Evolutionary conservation across 1,284 basidiomycete species (phyloP).

Genomic region (Ceratobasidium papillatum): DNA sequence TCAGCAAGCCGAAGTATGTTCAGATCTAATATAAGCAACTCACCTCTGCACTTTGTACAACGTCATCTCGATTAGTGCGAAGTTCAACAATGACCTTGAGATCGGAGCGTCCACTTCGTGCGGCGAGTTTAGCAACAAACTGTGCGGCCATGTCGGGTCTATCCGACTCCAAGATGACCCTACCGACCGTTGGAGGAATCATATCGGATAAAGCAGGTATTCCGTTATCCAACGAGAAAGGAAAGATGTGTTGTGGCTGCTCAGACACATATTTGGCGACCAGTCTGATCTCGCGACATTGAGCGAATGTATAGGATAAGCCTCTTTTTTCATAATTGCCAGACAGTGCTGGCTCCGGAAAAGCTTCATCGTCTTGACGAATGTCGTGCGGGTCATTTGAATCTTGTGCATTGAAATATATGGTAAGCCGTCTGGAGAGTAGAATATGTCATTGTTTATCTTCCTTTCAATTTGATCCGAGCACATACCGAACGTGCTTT

Average conservation of each 20-base stretch:
- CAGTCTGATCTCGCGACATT: background rate
- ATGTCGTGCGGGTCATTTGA: background rate
- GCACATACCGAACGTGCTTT: conserved; percentile 19
- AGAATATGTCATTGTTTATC: background rate
- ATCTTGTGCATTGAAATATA: conserved; percentile 21
- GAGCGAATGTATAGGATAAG: background rate
- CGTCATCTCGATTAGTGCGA: background rate
- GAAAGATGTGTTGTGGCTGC: background rate
- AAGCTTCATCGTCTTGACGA: background rate
- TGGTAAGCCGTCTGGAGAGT: background rate
- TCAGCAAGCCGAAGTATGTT: background rate
- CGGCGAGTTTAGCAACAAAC: background rate
- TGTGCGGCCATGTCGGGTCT: background rate
- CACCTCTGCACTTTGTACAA: conserved; percentile 15
- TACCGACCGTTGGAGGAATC: background rate
- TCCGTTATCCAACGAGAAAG: background rate
- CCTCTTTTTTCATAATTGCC: background rate
- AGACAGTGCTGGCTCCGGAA: background rate
- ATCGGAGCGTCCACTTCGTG: background rate
- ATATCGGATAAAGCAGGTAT: background rate
- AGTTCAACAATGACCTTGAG: background rate
- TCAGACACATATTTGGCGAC: background rate
- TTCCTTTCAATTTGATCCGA: background rate
- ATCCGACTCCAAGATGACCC: conserved; percentile 1
- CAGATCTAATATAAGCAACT: background rate